Evolutionary conservation across 2,329 filamentous ascomycete genomes (phyloP), one percentile per base, ranked within the genome.

Genomic region (Tetracladium maxilliforme): DNA sequence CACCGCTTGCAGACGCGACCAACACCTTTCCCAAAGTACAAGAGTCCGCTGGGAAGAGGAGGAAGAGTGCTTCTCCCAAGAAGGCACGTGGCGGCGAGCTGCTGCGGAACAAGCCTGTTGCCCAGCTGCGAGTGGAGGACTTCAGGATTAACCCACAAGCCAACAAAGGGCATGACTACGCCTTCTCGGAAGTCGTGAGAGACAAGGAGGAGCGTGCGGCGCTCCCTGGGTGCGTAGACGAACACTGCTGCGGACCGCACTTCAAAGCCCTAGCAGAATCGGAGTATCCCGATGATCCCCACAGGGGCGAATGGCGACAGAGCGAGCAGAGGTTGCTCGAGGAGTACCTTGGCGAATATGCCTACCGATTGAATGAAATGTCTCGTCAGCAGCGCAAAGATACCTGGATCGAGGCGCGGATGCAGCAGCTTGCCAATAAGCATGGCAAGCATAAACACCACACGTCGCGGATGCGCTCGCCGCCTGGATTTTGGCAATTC

Each of bases 401-500:
- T 30, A 42, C 80, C 12, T 65, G 92, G 47, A 38, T 83, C n/a
- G 67, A 84, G 41, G 86, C 86, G 9, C 76, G 75, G 42, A 75
- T 72, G 1, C 67, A 70, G 42, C 60, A 74, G 24, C 55, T 92
- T 33, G 78, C 86, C 2, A 74, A 86, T 41, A 64, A 68, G 32
- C 71, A 70, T 45, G 84, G 84, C 6, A 82, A 64, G 43, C 86
- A 94, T 49, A 65, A 78, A 28, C 68, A 87, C 37, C 63, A 71
- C 15, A 84, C 77, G 47, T 67, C 74, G 31, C 66, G 83, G 25
- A 63, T 68, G 33, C 60, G 56, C 22, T 82, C 78, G 7, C 86
- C 90, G 9, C 82, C 83, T 3, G 86, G 84, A 0, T 95, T 82
- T 45, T 98, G 90, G 90, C 64, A 81, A 27, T 66, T 77, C 3